Percentiles rank a stretch among this genome's conserved stretches.
phyloP scores from a whole-genome alignment of 768 basidiomycete genomes.

The Phylloporus scabripes region DNA sequence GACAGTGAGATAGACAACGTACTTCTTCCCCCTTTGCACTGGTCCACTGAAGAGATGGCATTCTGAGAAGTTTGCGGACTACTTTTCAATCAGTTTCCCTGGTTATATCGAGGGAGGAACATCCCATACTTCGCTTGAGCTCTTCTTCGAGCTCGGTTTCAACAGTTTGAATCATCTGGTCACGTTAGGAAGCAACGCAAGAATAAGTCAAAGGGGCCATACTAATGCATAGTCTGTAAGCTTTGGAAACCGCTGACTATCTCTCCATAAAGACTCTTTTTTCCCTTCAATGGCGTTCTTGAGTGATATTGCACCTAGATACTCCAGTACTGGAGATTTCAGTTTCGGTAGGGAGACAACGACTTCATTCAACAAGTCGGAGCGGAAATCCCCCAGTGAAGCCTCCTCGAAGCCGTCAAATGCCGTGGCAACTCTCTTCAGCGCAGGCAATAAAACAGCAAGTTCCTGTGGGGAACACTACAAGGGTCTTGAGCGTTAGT shows the following conservation, averaged over 20 bases:
- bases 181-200: neutral
- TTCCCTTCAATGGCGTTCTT: slow-evolving; percentile 59
- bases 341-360: slow-evolving; percentile 64
- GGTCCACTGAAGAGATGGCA: slow-evolving; percentile 69
- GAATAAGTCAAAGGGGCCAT: slow-evolving; percentile 17
- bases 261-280: slow-evolving; percentile 67
- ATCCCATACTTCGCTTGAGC: slow-evolving; percentile 52
- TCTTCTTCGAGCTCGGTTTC: slow-evolving; percentile 72
- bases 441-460: slow-evolving; percentile 65
- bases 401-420: slow-evolving; percentile 47
- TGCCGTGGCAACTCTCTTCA: slow-evolving; percentile 60
- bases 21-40: slow-evolving; percentile 69
- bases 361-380: slow-evolving; percentile 64
- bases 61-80: slow-evolving; percentile 70
- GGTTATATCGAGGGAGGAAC: neutral
- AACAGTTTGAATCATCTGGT: slow-evolving; percentile 58
- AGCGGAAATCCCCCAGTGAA: slow-evolving; percentile 53
- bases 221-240: slow-evolving; percentile 62
- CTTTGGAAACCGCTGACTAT: slow-evolving; percentile 45
- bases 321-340: slow-evolving; percentile 44
- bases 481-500: neutral
- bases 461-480: slow-evolving; percentile 85
- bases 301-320: slow-evolving; percentile 54
- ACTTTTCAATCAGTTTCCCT: slow-evolving; percentile 1
- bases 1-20: slow-evolving; percentile 3